phyloP scores from a whole-genome alignment of 169 alveolate genomes.

The Plasmodium cynomolgi region DNA sequence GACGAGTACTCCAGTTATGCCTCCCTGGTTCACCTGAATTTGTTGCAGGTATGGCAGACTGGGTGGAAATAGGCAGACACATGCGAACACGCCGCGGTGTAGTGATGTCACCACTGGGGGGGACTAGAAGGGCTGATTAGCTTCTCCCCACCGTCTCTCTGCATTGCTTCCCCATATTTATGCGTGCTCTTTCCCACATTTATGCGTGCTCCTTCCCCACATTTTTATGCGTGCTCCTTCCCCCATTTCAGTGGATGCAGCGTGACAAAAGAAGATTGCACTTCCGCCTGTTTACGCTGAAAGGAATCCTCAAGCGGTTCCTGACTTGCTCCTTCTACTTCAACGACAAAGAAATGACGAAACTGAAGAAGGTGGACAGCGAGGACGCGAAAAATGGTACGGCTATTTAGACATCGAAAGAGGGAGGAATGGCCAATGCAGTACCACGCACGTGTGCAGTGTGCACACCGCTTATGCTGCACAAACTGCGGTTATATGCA shows the following conservation, averaged over 20 bases:
- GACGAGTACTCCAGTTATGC: conserved; percentile 67
- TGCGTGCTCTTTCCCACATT: neutral
- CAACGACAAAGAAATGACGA: conserved; percentile 45
- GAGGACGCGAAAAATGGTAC: conserved; percentile 34
- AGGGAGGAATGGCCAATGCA: neutral
- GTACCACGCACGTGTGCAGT: neutral
- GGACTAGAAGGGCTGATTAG: neutral
- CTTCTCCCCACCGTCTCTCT: neutral
- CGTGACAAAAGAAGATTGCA: conserved; percentile 21
- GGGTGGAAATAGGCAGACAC: neutral
- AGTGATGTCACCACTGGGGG: neutral
- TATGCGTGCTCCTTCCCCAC: too few relatives aligned
- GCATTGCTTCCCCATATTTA: neutral
- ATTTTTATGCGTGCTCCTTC: neutral
- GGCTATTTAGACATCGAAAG: neutral
- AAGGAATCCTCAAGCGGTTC: conserved; percentile 62
- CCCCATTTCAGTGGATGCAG: conserved; percentile 47
- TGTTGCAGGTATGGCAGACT: conserved; percentile 17
- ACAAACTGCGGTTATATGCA: neutral
- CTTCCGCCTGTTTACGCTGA: conserved; percentile 55
- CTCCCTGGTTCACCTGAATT: conserved; percentile 43
- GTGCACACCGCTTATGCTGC: neutral
- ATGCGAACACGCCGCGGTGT: neutral
- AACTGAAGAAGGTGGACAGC: conserved; percentile 19
- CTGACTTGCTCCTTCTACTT: conserved; percentile 39